A percentile compares a stretch with the other conserved stretches of the same genome.
These are phyloP conservation scores for Backusella tuberculispora DNA, from an alignment of 192 early-diverging fungal species.

Conservation along the genomic window DNA sequence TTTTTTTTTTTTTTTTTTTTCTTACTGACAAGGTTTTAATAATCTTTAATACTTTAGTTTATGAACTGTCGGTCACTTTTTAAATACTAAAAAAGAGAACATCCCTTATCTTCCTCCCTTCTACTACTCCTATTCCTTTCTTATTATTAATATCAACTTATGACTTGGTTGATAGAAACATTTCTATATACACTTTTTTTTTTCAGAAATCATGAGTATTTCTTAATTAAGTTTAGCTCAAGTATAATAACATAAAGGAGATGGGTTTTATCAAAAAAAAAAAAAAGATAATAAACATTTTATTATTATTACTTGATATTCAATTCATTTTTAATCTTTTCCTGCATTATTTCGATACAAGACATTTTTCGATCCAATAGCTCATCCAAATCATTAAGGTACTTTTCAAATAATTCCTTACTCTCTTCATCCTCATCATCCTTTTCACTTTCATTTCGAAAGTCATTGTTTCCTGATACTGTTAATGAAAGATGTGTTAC, in stretches of 20 bases:
- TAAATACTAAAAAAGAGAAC: neutral
- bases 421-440: neutral
- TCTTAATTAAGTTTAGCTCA: too few relatives aligned
- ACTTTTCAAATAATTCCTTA: constrained; percentile 11
- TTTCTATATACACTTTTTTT: too few relatives aligned
- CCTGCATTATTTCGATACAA: constrained; percentile 23
- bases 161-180: too few relatives aligned
- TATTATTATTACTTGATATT: neutral
- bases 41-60: neutral
- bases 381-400: constrained; percentile 29
- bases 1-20: too few relatives aligned
- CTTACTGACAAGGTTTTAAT: neutral
- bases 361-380: constrained; percentile 27
- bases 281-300: too few relatives aligned
- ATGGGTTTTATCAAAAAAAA: too few relatives aligned
- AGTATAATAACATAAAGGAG: too few relatives aligned
- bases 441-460: constrained; percentile 10
- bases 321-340: constrained; percentile 24
- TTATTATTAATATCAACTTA: too few relatives aligned
- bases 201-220: too few relatives aligned
- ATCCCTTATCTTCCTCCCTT: too few relatives aligned
- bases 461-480: constrained; percentile 16
- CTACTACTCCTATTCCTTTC: too few relatives aligned
- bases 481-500: constrained; percentile 27
- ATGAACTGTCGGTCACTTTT: neutral